Evolutionary conservation across 2,329 filamentous ascomycete genomes (phyloP).

Genomic region (Plenodomus lindquistii): DNA sequence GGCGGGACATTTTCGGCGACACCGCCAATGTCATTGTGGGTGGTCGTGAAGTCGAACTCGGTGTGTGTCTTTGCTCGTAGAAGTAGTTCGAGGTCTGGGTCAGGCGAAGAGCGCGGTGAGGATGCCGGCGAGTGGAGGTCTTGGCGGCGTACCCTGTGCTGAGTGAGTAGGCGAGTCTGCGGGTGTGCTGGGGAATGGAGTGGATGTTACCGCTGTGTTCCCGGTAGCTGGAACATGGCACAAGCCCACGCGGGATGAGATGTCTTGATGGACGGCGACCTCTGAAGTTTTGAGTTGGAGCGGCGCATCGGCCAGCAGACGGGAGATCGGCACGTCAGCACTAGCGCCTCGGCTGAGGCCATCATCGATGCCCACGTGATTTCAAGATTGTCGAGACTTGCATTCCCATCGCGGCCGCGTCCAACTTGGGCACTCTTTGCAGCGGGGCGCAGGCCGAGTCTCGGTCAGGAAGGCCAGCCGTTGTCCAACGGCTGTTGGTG

Average conservation of each 20-base stretch:
- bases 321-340: conserved; percentile 10
- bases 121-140: conserved; percentile 40
- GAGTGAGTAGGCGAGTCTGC: conserved; percentile 12
- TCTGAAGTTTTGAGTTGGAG: no score
- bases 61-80: conserved; percentile 29
- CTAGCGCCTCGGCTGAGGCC: not conserved
- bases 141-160: conserved; percentile 36
- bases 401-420: no score
- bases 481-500: not conserved
- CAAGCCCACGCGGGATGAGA: not conserved
- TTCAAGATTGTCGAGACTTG: not conserved
- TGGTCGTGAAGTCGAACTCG: conserved; percentile 30
- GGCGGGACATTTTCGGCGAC: conserved; percentile 3
- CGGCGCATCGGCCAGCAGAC: conserved; percentile 6
- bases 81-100: conserved; percentile 35
- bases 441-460: not conserved
- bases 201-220: conserved; percentile 28
- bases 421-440: no score
- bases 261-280: no score
- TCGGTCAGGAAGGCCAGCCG: not conserved
- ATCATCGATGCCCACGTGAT: not conserved
- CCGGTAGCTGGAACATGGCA: conserved; percentile 29
- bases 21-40: conserved; percentile 3
- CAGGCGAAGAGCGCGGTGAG: conserved; percentile 41
- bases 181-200: not conserved